These are phyloP conservation scores for Amanita inopinata DNA, from an alignment of 768 basidiomycete genomes.

Conservation along the genomic window DNA sequence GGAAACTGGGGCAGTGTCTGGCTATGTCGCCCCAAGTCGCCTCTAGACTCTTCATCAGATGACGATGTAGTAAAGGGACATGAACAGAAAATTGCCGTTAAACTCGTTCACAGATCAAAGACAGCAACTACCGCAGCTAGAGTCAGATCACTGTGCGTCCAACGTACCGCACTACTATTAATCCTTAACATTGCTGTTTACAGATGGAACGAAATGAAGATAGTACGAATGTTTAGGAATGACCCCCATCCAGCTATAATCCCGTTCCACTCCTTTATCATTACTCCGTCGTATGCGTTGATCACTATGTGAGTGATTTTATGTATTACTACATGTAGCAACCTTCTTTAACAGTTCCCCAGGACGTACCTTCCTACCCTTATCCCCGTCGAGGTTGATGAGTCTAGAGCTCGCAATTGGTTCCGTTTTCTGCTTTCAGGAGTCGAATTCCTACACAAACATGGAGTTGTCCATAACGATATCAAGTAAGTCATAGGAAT, in stretches of 20 bases:
- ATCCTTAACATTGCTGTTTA: background rate
- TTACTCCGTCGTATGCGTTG: conserved; percentile 82
- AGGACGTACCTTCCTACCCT: conserved; percentile 86
- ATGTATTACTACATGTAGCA: background rate
- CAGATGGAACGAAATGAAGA: conserved; percentile 98
- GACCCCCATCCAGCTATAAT: conserved; percentile 90
- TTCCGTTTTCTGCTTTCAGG: conserved; percentile 76
- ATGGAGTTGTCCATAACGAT: conserved; percentile 86
- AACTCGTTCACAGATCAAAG: conserved; percentile 86
- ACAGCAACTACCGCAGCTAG: conserved; percentile 81
- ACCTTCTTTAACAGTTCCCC: conserved; percentile 10
- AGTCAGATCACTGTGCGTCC: conserved; percentile 75
- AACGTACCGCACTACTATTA: conserved; percentile 3
- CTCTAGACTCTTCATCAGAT: conserved; percentile 21
- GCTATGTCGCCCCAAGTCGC: conserved; percentile 58
- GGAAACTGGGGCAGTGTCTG: conserved; percentile 94
- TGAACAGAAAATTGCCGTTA: conserved; percentile 71
- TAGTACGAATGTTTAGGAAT: conserved; percentile 73
- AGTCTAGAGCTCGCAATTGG: conserved; percentile 70
- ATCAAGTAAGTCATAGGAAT: too few species aligned
- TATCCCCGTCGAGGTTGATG: conserved; percentile 82
- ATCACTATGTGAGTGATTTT: conserved; percentile 71
- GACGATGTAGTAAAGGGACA: conserved; percentile 27
- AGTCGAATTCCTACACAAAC: conserved; percentile 73
- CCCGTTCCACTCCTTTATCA: conserved; percentile 88